Evolutionary conservation across 2,329 filamentous ascomycete species (phyloP).

Genomic region (Beauveria rudraprayagi): DNA sequence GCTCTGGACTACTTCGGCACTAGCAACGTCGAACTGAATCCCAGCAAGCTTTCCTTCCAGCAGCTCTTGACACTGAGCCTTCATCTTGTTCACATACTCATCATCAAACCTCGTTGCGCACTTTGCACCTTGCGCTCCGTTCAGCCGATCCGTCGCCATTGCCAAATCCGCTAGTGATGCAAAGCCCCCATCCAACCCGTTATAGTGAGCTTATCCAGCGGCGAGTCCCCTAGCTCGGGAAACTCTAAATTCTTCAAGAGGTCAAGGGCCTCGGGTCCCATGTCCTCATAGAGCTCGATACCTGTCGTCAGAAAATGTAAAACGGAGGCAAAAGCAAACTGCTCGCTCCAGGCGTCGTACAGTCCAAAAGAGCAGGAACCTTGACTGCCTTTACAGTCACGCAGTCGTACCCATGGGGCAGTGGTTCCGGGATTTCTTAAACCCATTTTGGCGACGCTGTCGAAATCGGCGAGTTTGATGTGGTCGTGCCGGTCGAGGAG

Average conservation of each 20-base stretch:
- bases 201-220: neutral
- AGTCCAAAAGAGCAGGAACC: too few relatives aligned
- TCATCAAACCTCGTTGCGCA: neutral
- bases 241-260: neutral
- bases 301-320: too few relatives aligned
- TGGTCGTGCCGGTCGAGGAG: too few relatives aligned
- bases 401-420: too few relatives aligned
- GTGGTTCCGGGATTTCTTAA: too few relatives aligned
- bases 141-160: neutral
- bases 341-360: too few relatives aligned
- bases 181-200: neutral
- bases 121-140: neutral
- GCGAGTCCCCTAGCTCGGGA: neutral
- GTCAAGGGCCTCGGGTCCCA: neutral
- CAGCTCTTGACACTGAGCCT: neutral
- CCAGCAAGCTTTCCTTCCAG: neutral
- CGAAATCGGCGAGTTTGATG: too few relatives aligned
- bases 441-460: too few relatives aligned
- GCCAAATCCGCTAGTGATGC: neutral
- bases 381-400: too few relatives aligned
- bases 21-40: neutral
- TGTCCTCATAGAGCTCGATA: constrained; percentile 1
- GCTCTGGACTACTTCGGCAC: too few relatives aligned
- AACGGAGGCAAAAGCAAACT: too few relatives aligned
- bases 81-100: neutral